Conservation (phyloP, 2,329 filamentous ascomycete genomes). For the Monilinia fructigena region DNA sequence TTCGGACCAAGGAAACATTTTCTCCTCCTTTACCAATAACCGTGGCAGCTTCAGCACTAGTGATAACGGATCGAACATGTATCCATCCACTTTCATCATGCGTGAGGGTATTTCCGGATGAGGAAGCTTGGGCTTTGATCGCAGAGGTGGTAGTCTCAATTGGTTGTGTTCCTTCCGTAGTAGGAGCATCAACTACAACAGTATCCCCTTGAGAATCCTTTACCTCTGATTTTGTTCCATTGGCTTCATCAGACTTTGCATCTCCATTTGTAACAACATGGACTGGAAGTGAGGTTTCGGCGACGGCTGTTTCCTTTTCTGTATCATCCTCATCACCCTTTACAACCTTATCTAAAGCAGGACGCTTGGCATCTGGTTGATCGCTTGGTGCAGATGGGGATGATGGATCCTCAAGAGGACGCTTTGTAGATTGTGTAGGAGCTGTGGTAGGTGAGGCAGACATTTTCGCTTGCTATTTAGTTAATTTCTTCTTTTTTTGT, state of each 20-base stretch:
- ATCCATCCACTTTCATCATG: slow-evolving; percentile 96
- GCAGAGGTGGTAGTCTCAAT: slow-evolving; percentile 49
- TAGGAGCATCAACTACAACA: slow-evolving; percentile 57
- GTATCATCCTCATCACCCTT: slow-evolving; percentile 59
- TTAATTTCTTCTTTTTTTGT: slow-evolving; percentile 41
- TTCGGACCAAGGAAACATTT: slow-evolving; percentile 95
- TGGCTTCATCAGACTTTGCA: slow-evolving; percentile 41
- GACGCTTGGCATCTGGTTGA: slow-evolving; percentile 95
- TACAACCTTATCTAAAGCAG: slow-evolving; percentile 87
- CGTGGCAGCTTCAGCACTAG: slow-evolving; percentile 93
- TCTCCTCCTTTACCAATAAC: slow-evolving; percentile 98
- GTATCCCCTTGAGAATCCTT: slow-evolving; percentile 67
- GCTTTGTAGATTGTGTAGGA: slow-evolving; percentile 75
- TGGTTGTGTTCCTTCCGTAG: slow-evolving; percentile 47
- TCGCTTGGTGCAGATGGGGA: slow-evolving; percentile 89
- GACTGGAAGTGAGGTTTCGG: slow-evolving; percentile 43
- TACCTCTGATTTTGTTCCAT: slow-evolving; percentile 50
- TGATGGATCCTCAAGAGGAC: slow-evolving; percentile 93
- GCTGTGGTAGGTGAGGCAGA: slow-evolving; percentile 65
- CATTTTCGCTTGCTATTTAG: slow-evolving; percentile 56
- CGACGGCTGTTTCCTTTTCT: slow-evolving; percentile 40
- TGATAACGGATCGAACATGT: slow-evolving; percentile 94
- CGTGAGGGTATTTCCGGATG: slow-evolving; percentile 48
- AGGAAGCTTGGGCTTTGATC: slow-evolving; percentile 37
- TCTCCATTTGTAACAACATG: slow-evolving; percentile 48